Evolutionary conservation across 2,329 filamentous ascomycete species (phyloP), one percentile per base, ranked within the genome.

Genomic region (Cladosporium sp.): DNA sequence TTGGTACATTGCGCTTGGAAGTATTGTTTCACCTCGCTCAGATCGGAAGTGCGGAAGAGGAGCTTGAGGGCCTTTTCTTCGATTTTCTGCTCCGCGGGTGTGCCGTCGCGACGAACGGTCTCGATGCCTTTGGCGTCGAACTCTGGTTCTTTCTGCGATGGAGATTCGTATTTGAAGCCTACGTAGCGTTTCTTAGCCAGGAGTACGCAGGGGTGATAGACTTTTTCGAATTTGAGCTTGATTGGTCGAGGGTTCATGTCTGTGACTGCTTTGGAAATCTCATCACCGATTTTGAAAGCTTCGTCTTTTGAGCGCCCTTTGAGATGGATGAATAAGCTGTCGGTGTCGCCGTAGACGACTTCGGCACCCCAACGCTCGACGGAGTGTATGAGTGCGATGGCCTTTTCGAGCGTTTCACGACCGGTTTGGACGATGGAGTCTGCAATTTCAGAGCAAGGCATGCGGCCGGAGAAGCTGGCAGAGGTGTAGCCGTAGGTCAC

Each of bases 71-170:
- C 86, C 60, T 88, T 93, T 67, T 97, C 93, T 68, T 96, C 89
- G 40, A 98, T 94, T 73, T 93, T 96, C 65, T 97, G 92, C 69
- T 95, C 89, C 0, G 91, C 92, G 0, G 92, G 91, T 0, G 91
- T 97, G 33, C 93, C 93, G 65, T 98, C 93, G 42, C 93, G 82
- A 1, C 94, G 84, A 7, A 98, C 92, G 0, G 94, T 98, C 73
- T 98, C 94, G 56, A 97, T 98, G 25, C 94, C 93, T 68, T 98
- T 98, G 51, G 93, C 94, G 65, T 98, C 94, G 57, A 97, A 97
- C 1, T 95, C 87, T 0, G 93, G 92, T 57, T 84, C 82, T 7
- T 67, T 72, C 64, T 98, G 93, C 13, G 78, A 75, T 32, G 79
- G 80, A 57, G 77, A 80, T 64, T 98, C 93, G 70, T 94, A 98